phyloP scores from a whole-genome alignment of 75 land plant species.

The Cupressus sempervirens region DNA sequence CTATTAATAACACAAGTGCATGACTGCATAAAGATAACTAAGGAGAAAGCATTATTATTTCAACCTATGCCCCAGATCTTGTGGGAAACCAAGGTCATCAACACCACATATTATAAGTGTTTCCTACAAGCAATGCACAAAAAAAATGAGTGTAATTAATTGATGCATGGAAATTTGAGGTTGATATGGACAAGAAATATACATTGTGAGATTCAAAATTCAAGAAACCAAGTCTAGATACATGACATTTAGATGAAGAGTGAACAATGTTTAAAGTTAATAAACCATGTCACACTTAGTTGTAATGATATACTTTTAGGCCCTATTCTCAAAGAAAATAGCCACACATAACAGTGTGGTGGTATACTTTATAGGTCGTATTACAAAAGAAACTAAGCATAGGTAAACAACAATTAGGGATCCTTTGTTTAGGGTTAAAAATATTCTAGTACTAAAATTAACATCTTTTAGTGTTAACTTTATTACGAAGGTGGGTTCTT shows the following conservation, averaged over 20 bases:
- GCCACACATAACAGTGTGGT: no score
- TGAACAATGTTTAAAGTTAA: not conserved
- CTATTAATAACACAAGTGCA: not conserved
- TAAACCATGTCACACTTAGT: not conserved
- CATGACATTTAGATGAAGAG: not conserved
- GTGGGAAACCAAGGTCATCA: constrained; percentile 27
- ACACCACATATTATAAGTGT: constrained; percentile 37
- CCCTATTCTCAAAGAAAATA: no score
- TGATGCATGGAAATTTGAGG: not conserved
- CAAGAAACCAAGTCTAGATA: not conserved
- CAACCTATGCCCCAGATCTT: constrained; percentile 18
- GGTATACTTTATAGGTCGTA: not conserved
- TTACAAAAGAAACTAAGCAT: not conserved
- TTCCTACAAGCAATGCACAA: constrained; percentile 19
- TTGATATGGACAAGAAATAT: not conserved
- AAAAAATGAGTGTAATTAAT: not conserved
- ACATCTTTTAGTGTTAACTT: no score
- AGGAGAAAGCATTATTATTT: constrained; percentile 16
- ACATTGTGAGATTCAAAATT: no score
- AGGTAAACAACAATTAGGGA: not conserved
- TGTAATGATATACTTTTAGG: not conserved
- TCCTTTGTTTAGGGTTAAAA: not conserved
- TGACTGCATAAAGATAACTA: not conserved
- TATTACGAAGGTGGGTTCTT: not conserved
- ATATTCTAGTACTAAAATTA: no score